Conservation (phyloP, 2,329 filamentous ascomycete species). For the Falciphora oryzae region DNA sequence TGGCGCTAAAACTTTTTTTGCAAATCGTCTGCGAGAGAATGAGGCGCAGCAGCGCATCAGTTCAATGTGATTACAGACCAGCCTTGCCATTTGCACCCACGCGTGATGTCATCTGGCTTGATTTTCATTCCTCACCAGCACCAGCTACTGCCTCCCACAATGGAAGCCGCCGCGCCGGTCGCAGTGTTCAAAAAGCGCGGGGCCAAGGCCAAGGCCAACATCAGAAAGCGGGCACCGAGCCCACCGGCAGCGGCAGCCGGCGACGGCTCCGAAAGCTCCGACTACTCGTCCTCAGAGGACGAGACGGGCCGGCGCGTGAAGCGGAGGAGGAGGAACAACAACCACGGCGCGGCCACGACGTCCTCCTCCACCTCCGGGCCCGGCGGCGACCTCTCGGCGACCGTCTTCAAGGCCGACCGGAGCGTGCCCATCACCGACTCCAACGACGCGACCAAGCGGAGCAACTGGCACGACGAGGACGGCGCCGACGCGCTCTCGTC, state of each 20-base stretch:
- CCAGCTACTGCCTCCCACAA: constrained; percentile 2
- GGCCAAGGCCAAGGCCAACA: constrained; percentile 67
- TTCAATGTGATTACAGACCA: too few relatives aligned
- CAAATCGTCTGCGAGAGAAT: too few relatives aligned
- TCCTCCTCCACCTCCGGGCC: constrained; percentile 51
- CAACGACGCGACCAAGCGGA: constrained; percentile 86
- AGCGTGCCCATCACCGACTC: constrained; percentile 55
- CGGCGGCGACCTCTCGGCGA: constrained; percentile 40
- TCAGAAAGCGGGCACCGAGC: constrained; percentile 75
- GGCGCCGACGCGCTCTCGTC: constrained; percentile 38
- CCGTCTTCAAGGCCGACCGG: constrained; percentile 56
- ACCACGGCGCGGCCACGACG: constrained; percentile 50
- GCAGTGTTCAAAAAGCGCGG: constrained; percentile 82
- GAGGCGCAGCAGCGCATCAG: too few relatives aligned
- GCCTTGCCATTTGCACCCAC: too few relatives aligned
- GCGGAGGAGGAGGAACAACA: constrained; percentile 64
- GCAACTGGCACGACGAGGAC: constrained; percentile 85
- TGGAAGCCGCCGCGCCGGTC: constrained; percentile 39
- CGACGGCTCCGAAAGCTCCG: constrained; percentile 49
- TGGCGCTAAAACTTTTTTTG: too few relatives aligned
- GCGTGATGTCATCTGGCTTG: background rate
- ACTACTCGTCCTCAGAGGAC: constrained; percentile 69
- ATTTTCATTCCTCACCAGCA: background rate
- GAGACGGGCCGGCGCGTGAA: constrained; percentile 74
- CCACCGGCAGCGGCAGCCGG: constrained; percentile 60